Evolutionary conservation across 371 early-diverging fungal species (phyloP).

Genomic region (Syncephalis plumigaleata): DNA sequence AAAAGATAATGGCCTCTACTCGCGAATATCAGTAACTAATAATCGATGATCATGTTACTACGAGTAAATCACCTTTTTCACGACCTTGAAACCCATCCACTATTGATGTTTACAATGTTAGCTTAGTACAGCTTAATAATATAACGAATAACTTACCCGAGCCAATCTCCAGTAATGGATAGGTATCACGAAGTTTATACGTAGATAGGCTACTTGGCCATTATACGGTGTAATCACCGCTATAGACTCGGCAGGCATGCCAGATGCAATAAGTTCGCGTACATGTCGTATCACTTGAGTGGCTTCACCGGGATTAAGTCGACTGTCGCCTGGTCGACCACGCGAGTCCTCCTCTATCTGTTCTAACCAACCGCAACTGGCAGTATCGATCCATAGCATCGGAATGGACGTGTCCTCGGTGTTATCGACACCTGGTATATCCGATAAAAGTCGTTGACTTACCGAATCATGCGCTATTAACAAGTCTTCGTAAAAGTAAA

Average conservation of each 20-base stretch:
- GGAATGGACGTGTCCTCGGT: constrained; percentile 30
- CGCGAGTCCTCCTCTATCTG: constrained; percentile 18
- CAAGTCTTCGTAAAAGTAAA: constrained; percentile 34
- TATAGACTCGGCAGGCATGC: constrained; percentile 41
- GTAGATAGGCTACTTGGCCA: constrained; percentile 43
- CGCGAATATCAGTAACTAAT: not conserved
- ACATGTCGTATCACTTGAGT: constrained; percentile 41
- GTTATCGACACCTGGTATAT: constrained; percentile 30
- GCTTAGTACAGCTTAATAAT: not conserved
- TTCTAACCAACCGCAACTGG: constrained; percentile 42
- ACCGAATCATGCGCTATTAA: constrained; percentile 53
- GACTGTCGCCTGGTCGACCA: constrained; percentile 24
- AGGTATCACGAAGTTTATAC: constrained; percentile 14
- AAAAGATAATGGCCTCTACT: constrained; percentile 64
- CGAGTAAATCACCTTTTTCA: constrained; percentile 37
- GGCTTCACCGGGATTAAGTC: constrained; percentile 61
- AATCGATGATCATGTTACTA: not conserved
- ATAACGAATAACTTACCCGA: not conserved
- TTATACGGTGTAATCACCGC: constrained; percentile 79
- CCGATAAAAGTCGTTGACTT: constrained; percentile 35
- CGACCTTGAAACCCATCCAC: constrained; percentile 97
- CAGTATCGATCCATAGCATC: constrained; percentile 59
- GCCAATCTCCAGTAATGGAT: not conserved
- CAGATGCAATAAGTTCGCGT: constrained; percentile 32
- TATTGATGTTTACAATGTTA: not conserved